These are phyloP conservation scores for Endothia cerciana DNA, from an alignment of 2,329 filamentous ascomycete species.

Conservation along the genomic window DNA sequence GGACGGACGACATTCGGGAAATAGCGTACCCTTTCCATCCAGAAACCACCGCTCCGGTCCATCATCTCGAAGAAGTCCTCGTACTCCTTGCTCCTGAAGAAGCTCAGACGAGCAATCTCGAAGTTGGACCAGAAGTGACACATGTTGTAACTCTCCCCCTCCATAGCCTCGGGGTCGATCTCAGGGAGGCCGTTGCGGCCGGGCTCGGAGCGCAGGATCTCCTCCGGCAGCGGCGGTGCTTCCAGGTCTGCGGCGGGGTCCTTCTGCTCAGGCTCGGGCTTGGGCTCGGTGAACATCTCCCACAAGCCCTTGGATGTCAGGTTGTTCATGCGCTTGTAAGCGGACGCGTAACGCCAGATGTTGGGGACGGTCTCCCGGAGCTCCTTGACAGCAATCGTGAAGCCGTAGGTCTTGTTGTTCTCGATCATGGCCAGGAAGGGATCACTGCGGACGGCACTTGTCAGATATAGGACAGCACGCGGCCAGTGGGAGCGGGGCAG, in stretches of 20 bases:
- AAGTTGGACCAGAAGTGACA: constrained; percentile 99
- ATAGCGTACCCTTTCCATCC: constrained; percentile 86
- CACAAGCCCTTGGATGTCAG: constrained; percentile 89
- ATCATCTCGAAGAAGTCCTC: constrained; percentile 99
- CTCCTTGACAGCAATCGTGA: constrained; percentile 98
- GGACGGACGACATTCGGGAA: constrained; percentile 17
- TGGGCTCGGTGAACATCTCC: constrained; percentile 96
- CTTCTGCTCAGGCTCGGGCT: constrained; percentile 60
- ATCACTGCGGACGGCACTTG: constrained; percentile 59
- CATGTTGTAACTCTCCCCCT: constrained; percentile 99
- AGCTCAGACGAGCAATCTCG: constrained; percentile 91
- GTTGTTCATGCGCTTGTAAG: constrained; percentile 92
- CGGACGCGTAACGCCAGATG: constrained; percentile 97
- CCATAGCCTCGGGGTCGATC: constrained; percentile 91
- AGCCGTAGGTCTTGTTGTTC: constrained; percentile 95
- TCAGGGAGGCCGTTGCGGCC: constrained; percentile 72
- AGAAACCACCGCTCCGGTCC: constrained; percentile 97
- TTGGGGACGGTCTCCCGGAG: constrained; percentile 97
- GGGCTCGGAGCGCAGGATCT: constrained; percentile 77
- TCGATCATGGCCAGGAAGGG: constrained; percentile 95
- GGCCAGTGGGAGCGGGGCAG: background rate
- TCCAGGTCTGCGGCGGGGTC: constrained; percentile 63
- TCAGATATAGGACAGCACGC: background rate
- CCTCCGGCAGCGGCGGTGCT: constrained; percentile 74
- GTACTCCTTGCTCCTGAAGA: constrained; percentile 97